These are phyloP conservation scores for Leishmania turanica DNA, from an alignment of 208 protist species.

Conservation along the genomic window DNA sequence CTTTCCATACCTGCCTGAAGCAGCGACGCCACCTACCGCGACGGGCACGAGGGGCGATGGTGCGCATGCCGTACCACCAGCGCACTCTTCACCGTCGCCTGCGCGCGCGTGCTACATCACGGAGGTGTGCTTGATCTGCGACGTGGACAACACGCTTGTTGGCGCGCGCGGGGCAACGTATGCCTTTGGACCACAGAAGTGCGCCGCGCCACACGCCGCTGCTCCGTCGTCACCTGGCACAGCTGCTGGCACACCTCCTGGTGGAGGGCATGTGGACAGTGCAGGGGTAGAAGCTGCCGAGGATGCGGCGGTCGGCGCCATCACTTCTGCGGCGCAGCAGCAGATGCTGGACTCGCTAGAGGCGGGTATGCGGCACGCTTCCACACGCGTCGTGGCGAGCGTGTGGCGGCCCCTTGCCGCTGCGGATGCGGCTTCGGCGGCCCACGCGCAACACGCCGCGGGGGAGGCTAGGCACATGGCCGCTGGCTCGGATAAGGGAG, in stretches of 20 bases:
- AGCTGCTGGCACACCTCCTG: background rate
- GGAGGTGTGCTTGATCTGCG: conserved; percentile 70
- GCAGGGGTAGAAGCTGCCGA: conserved; percentile 8
- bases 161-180: conserved; percentile 68
- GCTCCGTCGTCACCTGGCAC: background rate
- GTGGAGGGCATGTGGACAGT: background rate
- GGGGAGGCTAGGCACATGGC: background rate
- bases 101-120: conserved; percentile 1
- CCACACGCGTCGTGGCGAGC: conserved; percentile 37
- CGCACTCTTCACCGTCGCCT: background rate
- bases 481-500: background rate
- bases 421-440: background rate
- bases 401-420: conserved; percentile 19
- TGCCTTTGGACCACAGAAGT: conserved; percentile 84
- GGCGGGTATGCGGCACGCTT: conserved; percentile 60
- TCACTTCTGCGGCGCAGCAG: conserved; percentile 35
- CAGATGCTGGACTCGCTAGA: conserved; percentile 51
- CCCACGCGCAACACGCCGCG: background rate
- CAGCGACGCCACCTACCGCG: background rate
- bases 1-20: conserved; percentile 17
- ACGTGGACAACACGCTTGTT: conserved; percentile 74
- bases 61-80: background rate
- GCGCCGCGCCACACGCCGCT: conserved; percentile 25
- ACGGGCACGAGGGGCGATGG: background rate
- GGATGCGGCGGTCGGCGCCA: conserved; percentile 43